Base-by-base conservation (phyloP, 306 rosid genomes). In the Comarum palustre region DNA sequence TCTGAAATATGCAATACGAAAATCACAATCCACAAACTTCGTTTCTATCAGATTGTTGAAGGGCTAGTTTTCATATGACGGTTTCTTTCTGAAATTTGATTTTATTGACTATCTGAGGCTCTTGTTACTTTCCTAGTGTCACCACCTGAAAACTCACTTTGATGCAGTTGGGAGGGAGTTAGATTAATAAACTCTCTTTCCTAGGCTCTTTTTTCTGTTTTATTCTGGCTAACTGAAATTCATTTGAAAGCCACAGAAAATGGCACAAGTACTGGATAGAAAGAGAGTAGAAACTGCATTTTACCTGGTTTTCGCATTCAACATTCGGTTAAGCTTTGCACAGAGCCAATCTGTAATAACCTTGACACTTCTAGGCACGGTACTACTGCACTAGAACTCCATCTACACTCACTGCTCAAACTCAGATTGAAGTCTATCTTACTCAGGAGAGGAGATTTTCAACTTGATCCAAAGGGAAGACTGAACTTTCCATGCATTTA, bases 41-140 rank as follows among this genome's bases (percentile, higher is more conserved):
- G 27, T 20, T 15, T 73, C n/a, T 20, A 64, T 22, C 25, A 64
- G 17, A 31, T 16, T 45, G 27, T n/a, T 61, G 22, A 2, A 55
- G 32, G 25, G 34, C 52, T 22, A 8, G 76, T 13, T 43, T 73
- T 73, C 43, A 60, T n/a, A n/a, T 19, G 65, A 48, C 31, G 61
- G 60, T 73, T 19, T 13, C 7, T 22, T 64, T 71, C 41, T 51
- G 72, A 52, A 29, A 16, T 16, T 29, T 47, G n/a, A 1, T 47
- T 1, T 47, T 47, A 2, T 47, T 47, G 8, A 16, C 20, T 15
- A 16, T 16, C 20, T 47, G 52, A 15, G 51, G 51, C 51, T 46
- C 16, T 46, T 46, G 51, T 46, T n/a, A n/a, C n/a, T n/a, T n/a
- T n/a, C n/a, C n/a, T 16, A 14, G 38, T 46, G 51, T 46, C n/a